Evolutionary conservation across 257 asterid genomes (phyloP).

Genomic region (Forsythia viridissima): DNA sequence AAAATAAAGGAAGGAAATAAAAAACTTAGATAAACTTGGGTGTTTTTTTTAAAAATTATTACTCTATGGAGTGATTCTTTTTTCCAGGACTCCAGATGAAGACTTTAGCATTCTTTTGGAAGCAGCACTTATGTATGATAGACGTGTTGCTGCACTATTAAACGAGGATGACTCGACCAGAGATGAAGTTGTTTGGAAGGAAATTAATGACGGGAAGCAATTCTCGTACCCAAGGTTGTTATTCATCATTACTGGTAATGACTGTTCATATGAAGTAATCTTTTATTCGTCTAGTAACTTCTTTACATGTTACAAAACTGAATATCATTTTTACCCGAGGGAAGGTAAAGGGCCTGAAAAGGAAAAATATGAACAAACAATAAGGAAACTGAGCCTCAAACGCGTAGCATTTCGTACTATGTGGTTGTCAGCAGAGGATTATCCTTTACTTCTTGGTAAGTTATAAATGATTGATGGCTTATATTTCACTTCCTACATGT

Average conservation of each 20-base stretch:
- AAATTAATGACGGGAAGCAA: slow-evolving; percentile 56
- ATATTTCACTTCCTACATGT: background rate
- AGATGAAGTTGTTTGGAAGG: slow-evolving; percentile 71
- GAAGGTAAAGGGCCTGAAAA: slow-evolving; percentile 98
- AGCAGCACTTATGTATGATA: slow-evolving; percentile 96
- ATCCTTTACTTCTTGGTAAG: slow-evolving; percentile 94
- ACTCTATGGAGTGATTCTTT: slow-evolving; percentile 15
- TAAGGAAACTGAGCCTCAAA: slow-evolving; percentile 74
- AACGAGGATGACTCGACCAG: slow-evolving; percentile 70
- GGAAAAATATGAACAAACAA: slow-evolving; percentile 84
- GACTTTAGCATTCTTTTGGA: slow-evolving; percentile 89
- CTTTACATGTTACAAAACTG: slow-evolving; percentile 2
- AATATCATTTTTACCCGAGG: slow-evolving; percentile 14
- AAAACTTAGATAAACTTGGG: background rate
- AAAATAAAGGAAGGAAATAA: background rate
- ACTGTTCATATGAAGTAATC: slow-evolving; percentile 4
- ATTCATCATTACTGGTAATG: slow-evolving; percentile 89
- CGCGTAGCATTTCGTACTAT: slow-evolving; percentile 96
- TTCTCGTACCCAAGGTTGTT: slow-evolving; percentile 76
- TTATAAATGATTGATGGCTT: slow-evolving; percentile 13
- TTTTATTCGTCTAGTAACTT: background rate
- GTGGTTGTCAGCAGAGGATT: slow-evolving; percentile 98
- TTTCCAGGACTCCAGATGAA: slow-evolving; percentile 92
- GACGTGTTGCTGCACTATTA: slow-evolving; percentile 81
- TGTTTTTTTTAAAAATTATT: background rate